Evolutionary conservation across 1,284 basidiomycete species (phyloP).

Genomic region (Ganoderma meredithae): DNA sequence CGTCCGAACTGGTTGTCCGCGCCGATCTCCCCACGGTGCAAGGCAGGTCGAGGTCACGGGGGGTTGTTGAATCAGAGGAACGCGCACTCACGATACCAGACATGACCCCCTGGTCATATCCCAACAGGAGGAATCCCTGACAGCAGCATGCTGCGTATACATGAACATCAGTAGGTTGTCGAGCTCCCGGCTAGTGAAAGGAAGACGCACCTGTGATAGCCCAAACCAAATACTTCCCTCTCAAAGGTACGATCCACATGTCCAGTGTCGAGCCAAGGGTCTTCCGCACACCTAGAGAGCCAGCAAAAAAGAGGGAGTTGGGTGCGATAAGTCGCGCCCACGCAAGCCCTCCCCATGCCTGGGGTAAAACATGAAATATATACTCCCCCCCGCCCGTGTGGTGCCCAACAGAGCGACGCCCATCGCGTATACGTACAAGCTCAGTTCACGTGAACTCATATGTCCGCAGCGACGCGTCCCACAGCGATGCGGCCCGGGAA

Average conservation of each 20-base stretch:
- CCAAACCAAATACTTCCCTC: constrained; percentile 50
- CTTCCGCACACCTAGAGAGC: not conserved
- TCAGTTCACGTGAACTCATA: constrained; percentile 25
- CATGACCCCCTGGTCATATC: constrained; percentile 58
- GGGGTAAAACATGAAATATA: not conserved
- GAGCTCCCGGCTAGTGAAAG: not conserved
- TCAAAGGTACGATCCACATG: constrained; percentile 48
- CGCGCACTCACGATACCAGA: constrained; percentile 47
- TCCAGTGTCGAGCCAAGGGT: not conserved
- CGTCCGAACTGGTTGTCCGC: constrained; percentile 52
- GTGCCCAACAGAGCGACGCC: constrained; percentile 4
- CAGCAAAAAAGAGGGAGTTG: not conserved
- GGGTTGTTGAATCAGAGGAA: too few relatives aligned
- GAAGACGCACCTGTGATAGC: constrained; percentile 47
- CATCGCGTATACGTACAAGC: constrained; percentile 25
- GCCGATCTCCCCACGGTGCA: constrained; percentile 42
- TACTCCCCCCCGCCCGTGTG: not conserved
- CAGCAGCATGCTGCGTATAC: constrained; percentile 45
- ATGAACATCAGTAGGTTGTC: not conserved
- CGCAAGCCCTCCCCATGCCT: not conserved
- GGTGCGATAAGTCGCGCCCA: not conserved
- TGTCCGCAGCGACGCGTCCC: constrained; percentile 20
- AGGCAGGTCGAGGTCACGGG: too few relatives aligned
- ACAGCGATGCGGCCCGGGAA: constrained; percentile 23
- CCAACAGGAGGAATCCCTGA: constrained; percentile 50